phyloP scores from a whole-genome alignment of 495 filamentous ascomycete species.

The Penicillium malachiteum region DNA sequence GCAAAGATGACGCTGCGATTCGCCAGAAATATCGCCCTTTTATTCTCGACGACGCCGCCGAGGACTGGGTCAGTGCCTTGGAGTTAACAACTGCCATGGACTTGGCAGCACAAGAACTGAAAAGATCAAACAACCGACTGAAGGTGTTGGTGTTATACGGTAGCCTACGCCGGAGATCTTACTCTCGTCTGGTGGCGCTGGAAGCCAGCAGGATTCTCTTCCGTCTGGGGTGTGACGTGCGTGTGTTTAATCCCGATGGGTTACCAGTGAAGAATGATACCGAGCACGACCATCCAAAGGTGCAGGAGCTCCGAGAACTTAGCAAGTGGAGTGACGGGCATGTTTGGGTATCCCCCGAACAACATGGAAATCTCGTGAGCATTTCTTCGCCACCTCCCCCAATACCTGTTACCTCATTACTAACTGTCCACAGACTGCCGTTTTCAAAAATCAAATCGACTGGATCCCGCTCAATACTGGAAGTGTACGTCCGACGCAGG shows the following conservation, averaged over 20 bases:
- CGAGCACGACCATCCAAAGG: conserved; percentile 57
- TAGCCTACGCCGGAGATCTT: conserved; percentile 59
- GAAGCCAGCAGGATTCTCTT: conserved; percentile 64
- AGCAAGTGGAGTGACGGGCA: conserved; percentile 70
- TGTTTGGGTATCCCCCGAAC: conserved; percentile 67
- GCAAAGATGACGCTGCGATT: conserved; percentile 48
- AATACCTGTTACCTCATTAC: conserved; percentile 3
- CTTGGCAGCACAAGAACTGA: conserved; percentile 50
- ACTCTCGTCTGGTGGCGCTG: conserved; percentile 59
- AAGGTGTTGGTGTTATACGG: conserved; percentile 66
- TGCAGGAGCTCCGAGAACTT: conserved; percentile 63
- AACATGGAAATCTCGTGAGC: conserved; percentile 66
- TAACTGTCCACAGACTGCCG: conserved; percentile 49
- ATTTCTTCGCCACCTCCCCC: neutral
- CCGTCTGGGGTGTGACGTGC: conserved; percentile 66
- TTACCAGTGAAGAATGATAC: conserved; percentile 65
- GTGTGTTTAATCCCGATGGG: conserved; percentile 60
- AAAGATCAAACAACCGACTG: conserved; percentile 43
- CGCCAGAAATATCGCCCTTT: conserved; percentile 60
- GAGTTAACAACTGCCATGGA: conserved; percentile 56
- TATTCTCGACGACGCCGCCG: conserved; percentile 36
- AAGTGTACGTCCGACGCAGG: conserved; percentile 67
- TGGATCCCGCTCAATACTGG: conserved; percentile 68
- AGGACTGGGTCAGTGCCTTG: conserved; percentile 57
- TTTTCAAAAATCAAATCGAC: conserved; percentile 77